Percentiles rank a stretch among this genome's conserved stretches.
phyloP scores from a whole-genome alignment of 2,329 filamentous ascomycete genomes.

The Sarocladium strictum region DNA sequence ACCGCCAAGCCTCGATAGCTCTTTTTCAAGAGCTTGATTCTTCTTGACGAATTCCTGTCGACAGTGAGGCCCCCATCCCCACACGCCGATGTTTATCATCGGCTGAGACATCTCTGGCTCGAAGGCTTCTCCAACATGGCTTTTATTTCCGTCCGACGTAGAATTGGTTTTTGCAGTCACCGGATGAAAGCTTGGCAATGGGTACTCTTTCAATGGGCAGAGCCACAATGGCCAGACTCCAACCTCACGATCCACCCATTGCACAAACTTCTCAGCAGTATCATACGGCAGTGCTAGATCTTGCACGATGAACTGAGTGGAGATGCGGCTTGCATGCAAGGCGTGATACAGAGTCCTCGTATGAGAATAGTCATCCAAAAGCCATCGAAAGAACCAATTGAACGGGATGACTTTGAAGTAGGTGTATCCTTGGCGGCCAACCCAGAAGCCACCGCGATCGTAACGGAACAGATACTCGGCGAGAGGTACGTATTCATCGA shows the following conservation, averaged over 20 bases:
- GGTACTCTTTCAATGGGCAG: slow-evolving; percentile 17
- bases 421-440: slow-evolving; percentile 46
- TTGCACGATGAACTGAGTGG: slow-evolving; percentile 54
- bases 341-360: slow-evolving; percentile 58
- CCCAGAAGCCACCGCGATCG: slow-evolving; percentile 62
- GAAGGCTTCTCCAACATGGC: accelerated
- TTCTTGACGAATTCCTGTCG: slow-evolving; percentile 49
- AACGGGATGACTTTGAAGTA: slow-evolving; percentile 39
- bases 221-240: slow-evolving; percentile 24
- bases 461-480: slow-evolving; percentile 54
- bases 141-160: not conserved
- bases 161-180: slow-evolving; percentile 1
- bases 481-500: slow-evolving; percentile 12
- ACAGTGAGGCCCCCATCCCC: slow-evolving; percentile 61
- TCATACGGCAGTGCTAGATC: slow-evolving; percentile 54
- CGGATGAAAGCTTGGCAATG: slow-evolving; percentile 20
- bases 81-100: slow-evolving; percentile 60
- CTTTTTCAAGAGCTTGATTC: slow-evolving; percentile 62
- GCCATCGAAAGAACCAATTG: slow-evolving; percentile 50
- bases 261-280: slow-evolving; percentile 28
- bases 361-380: slow-evolving; percentile 55
- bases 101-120: slow-evolving; percentile 9
- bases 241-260: slow-evolving; percentile 21
- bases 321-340: slow-evolving; percentile 50
- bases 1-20: slow-evolving; percentile 58